Percentiles rank a stretch among this genome's conserved stretches.
These are phyloP conservation scores for Myriosclerotinia scirpicola DNA, from an alignment of 2,329 filamentous ascomycete species.

Conservation along the genomic window DNA sequence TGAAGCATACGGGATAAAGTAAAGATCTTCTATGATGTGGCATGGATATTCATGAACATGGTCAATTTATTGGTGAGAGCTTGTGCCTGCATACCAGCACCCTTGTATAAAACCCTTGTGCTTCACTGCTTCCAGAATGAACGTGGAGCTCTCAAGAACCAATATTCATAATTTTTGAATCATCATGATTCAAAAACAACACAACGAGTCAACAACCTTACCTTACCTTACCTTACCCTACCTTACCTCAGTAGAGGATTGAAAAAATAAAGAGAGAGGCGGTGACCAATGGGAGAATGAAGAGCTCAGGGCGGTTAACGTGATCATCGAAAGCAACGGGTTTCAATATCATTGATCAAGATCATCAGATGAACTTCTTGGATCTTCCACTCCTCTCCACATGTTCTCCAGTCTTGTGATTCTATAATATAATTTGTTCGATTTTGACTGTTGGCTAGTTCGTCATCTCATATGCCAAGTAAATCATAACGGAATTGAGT, in stretches of 20 bases:
- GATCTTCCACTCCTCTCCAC: conserved; percentile 22
- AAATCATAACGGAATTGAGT: conserved; percentile 20
- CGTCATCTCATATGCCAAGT: conserved; percentile 17
- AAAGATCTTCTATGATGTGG: conserved; percentile 14
- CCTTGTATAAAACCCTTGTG: conserved; percentile 15
- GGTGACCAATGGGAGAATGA: not conserved
- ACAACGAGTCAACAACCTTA: conserved; percentile 17
- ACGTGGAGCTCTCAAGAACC: conserved; percentile 21
- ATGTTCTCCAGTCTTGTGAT: not conserved
- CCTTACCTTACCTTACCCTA: not conserved
- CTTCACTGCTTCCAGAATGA: conserved; percentile 5
- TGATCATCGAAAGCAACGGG: conserved; percentile 16
- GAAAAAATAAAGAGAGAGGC: conserved; percentile 5
- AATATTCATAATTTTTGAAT: conserved; percentile 23
- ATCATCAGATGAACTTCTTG: conserved; percentile 6
- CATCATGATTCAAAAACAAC: conserved; percentile 2
- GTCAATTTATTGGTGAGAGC: conserved; percentile 11
- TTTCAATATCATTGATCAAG: conserved; percentile 17
- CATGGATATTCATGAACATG: conserved; percentile 8
- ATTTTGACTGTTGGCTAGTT: not conserved
- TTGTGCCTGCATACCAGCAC: conserved; percentile 10
- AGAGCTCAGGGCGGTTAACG: conserved; percentile 2
- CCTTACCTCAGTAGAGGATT: not conserved
- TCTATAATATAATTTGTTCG: not conserved
- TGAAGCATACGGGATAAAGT: not conserved